A percentile compares a stretch with the other conserved stretches of the same genome.
Conservation (phyloP, 2,329 filamentous ascomycete genomes). For the Aureobasidium sp. region DNA sequence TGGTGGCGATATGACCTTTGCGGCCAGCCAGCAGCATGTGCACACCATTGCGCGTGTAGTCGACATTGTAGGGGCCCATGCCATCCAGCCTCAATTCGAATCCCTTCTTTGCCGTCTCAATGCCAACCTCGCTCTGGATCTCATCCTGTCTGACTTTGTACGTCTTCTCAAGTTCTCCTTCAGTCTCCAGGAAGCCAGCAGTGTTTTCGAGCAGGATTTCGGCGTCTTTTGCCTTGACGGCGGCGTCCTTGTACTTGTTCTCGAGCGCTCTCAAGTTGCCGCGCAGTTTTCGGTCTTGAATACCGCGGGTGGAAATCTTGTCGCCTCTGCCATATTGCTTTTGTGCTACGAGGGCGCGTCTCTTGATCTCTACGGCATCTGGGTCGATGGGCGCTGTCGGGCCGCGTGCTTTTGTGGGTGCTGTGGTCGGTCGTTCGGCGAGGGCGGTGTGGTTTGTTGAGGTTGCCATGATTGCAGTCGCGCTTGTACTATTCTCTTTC, state of each 20-base stretch:
- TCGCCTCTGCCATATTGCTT: conserved; percentile 77
- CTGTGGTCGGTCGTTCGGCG: neutral
- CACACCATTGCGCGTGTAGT: conserved; percentile 84
- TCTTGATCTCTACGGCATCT: conserved; percentile 26
- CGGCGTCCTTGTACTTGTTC: conserved; percentile 70
- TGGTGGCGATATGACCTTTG: conserved; percentile 90
- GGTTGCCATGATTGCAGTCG: neutral
- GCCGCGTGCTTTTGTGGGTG: neutral
- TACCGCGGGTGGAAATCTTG: conserved; percentile 59
- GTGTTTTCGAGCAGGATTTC: conserved; percentile 89
- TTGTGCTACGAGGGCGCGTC: conserved; percentile 34
- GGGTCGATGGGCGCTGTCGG: conserved; percentile 23
- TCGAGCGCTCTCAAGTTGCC: conserved; percentile 72
- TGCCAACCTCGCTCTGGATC: conserved; percentile 62
- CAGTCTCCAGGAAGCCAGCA: conserved; percentile 77
- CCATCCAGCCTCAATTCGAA: conserved; percentile 80
- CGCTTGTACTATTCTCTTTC: neutral
- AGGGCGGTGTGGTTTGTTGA: neutral
- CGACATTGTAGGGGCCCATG: conserved; percentile 77
- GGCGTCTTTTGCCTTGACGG: conserved; percentile 82
- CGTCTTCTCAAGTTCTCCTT: conserved; percentile 80
- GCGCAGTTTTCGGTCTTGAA: conserved; percentile 86
- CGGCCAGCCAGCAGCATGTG: conserved; percentile 77
- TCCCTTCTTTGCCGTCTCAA: conserved; percentile 83
- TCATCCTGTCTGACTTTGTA: conserved; percentile 90